A percentile compares a stretch with the other conserved stretches of the same genome.
Evolutionary conservation across 208 protist species (phyloP).

Genomic region (Tritrichomonas musculus): DNA sequence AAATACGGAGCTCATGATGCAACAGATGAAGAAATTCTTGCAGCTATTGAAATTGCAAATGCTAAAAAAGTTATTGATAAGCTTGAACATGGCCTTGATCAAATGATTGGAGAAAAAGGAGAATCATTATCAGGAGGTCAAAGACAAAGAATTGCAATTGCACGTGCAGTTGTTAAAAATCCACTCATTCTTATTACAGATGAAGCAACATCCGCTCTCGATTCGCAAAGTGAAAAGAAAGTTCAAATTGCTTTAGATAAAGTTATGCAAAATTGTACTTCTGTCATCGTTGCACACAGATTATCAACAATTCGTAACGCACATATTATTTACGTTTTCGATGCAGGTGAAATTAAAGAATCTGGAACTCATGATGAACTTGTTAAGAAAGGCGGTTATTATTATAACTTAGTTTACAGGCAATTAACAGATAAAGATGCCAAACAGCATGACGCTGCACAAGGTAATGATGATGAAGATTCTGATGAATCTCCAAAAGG

Average conservation of each 20-base stretch:
- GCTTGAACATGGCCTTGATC: neutral
- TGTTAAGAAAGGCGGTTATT: neutral
- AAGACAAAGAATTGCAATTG: neutral
- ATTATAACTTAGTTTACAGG: neutral
- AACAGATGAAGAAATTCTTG: neutral
- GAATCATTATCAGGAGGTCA: neutral
- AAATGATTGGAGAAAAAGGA: neutral
- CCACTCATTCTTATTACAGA: conserved; percentile 8
- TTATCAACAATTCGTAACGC: neutral
- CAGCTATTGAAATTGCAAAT: neutral
- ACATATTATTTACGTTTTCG: neutral
- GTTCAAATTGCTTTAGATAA: neutral
- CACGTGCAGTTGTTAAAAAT: neutral
- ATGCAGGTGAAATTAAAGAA: too few relatives aligned
- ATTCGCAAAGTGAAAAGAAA: conserved; percentile 14
- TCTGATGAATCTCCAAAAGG: neutral
- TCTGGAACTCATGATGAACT: neutral
- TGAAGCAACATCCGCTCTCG: conserved; percentile 30
- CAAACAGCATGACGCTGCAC: neutral
- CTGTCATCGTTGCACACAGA: conserved; percentile 12
- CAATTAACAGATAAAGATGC: neutral
- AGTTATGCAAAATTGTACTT: neutral
- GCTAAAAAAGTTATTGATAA: neutral
- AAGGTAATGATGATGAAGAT: neutral
- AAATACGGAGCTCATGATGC: conserved; percentile 42